Percentiles rank a stretch among this genome's conserved stretches.
Conservation (phyloP, 2,329 filamentous ascomycete species). For the Rhynchosporium secalis region DNA sequence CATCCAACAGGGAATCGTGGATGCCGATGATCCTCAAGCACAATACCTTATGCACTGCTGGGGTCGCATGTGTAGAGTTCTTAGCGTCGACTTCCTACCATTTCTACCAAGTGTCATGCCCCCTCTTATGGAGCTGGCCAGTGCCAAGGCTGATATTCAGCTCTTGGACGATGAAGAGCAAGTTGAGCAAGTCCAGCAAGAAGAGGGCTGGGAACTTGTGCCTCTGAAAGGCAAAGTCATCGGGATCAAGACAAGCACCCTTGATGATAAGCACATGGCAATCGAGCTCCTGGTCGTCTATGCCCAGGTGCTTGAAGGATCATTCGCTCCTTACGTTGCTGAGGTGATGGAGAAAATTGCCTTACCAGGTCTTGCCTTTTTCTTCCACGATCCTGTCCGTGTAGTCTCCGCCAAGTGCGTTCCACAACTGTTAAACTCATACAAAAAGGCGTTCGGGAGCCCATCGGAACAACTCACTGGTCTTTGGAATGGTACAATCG, state of each 20-base stretch:
- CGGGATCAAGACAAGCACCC: conserved; percentile 92
- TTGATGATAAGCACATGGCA: conserved; percentile 99
- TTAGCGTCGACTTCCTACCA: conserved; percentile 86
- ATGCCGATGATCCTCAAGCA: conserved; percentile 91
- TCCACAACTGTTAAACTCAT: conserved; percentile 87
- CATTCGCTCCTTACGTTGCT: conserved; percentile 87
- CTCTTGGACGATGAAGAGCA: conserved; percentile 93
- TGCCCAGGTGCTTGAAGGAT: conserved; percentile 88
- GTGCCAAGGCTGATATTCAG: conserved; percentile 96
- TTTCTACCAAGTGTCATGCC: conserved; percentile 94
- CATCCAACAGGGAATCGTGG: conserved; percentile 83
- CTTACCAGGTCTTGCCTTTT: conserved; percentile 90
- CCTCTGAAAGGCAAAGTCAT: conserved; percentile 98
- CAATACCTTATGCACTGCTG: conserved; percentile 98
- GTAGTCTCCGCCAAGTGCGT: conserved; percentile 94
- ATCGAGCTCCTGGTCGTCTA: conserved; percentile 98
- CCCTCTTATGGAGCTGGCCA: conserved; percentile 84
- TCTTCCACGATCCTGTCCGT: conserved; percentile 97
- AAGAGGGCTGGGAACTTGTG: conserved; percentile 96
- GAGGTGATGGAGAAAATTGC: conserved; percentile 97
- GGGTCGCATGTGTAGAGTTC: conserved; percentile 96
- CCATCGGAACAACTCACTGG: conserved; percentile 76
- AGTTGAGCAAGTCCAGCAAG: conserved; percentile 86
- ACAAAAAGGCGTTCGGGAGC: conserved; percentile 86
- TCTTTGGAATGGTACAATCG: conserved; percentile 82